Evolutionary conservation across 2,329 filamentous ascomycete genomes (phyloP).

Genomic region (Colletotrichum sidae): DNA sequence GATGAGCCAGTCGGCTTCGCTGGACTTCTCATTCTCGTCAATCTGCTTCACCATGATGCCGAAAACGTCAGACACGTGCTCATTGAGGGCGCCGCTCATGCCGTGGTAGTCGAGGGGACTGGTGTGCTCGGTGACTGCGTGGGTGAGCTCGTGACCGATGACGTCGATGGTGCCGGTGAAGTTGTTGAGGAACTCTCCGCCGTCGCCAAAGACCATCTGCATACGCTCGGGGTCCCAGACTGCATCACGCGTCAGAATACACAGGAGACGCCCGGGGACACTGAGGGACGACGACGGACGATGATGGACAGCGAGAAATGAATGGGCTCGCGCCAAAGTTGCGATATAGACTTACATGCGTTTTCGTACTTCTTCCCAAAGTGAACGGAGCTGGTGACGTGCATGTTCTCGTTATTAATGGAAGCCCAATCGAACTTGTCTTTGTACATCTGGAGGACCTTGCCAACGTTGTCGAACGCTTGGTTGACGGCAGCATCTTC

Average conservation of each 20-base stretch:
- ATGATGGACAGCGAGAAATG: too few relatives aligned
- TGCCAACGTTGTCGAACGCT: constrained; percentile 62
- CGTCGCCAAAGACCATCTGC: constrained; percentile 69
- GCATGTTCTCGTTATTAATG: constrained; percentile 62
- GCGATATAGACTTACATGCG: constrained; percentile 52
- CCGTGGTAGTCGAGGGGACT: constrained; percentile 61
- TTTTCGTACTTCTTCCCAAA: constrained; percentile 63
- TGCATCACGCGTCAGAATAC: constrained; percentile 31
- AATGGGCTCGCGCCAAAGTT: neutral
- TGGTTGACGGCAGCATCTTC: constrained; percentile 59
- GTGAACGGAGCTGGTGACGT: constrained; percentile 65
- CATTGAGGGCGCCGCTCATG: constrained; percentile 67
- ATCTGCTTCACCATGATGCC: constrained; percentile 69
- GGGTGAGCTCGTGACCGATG: constrained; percentile 68
- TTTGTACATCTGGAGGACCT: constrained; percentile 62
- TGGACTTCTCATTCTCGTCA: constrained; percentile 55
- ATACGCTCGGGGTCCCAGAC: constrained; percentile 61
- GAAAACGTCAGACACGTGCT: constrained; percentile 67
- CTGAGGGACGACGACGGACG: neutral
- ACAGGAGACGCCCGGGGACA: neutral
- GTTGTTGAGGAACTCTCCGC: constrained; percentile 61
- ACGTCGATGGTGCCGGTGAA: constrained; percentile 66
- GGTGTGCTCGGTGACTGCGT: constrained; percentile 64
- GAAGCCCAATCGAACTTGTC: constrained; percentile 62
- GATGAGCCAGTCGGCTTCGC: constrained; percentile 64